These are phyloP conservation scores for Diplodia mutila DNA, from an alignment of 2,329 filamentous ascomycete genomes.

Conservation along the genomic window DNA sequence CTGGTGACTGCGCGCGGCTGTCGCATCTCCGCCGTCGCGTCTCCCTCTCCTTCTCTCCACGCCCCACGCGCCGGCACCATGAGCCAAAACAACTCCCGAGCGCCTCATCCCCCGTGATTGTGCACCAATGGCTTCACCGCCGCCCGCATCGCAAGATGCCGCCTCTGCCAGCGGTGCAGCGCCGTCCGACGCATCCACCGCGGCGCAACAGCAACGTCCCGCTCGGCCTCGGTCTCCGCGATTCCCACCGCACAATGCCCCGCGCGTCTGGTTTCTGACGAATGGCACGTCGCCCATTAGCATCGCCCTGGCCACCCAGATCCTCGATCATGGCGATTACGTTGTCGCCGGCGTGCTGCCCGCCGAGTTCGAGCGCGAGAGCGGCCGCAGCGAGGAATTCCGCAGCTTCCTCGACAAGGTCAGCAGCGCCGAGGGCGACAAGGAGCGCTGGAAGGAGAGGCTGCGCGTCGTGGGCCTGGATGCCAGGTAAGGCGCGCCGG, in stretches of 20 bases:
- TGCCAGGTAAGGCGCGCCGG: conserved; percentile 49
- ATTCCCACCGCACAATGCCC: conserved; percentile 65
- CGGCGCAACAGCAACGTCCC: conserved; percentile 32
- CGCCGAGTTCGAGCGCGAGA: conserved; percentile 73
- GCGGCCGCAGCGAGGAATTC: conserved; percentile 73
- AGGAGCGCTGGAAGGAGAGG: conserved; percentile 79
- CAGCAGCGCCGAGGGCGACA: conserved; percentile 52
- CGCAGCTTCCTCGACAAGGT: conserved; percentile 73
- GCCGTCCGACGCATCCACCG: not conserved
- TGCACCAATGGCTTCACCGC: conserved; percentile 10
- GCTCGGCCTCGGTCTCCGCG: conserved; percentile 49
- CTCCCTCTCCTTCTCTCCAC: not conserved
- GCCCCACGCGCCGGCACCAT: not conserved
- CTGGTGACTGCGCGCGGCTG: not conserved
- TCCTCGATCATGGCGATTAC: conserved; percentile 90
- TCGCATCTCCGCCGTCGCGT: conserved; percentile 3
- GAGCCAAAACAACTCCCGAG: not conserved
- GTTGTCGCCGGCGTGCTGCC: conserved; percentile 83
- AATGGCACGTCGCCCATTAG: conserved; percentile 83
- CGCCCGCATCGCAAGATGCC: conserved; percentile 11
- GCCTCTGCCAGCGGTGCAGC: not conserved
- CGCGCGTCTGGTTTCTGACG: conserved; percentile 91
- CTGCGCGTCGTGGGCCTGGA: conserved; percentile 66
- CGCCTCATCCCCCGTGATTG: conserved; percentile 5
- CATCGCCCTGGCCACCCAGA: conserved; percentile 76